Conservation (phyloP, 179 eudicot species). For the Beta macrorhiza region DNA sequence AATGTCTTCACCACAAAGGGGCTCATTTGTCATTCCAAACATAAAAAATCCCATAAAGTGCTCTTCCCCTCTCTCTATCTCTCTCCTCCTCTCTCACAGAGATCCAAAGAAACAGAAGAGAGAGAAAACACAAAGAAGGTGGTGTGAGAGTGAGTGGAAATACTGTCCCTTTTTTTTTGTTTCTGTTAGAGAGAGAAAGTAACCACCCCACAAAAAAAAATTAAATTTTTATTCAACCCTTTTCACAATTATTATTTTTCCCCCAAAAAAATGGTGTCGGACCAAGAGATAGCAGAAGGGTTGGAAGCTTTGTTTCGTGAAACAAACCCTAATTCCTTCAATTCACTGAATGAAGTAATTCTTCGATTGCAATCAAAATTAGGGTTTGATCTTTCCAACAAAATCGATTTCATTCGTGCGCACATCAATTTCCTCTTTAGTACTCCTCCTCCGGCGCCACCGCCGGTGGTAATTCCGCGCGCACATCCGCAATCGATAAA, state of each 20-base stretch:
- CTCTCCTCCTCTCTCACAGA: conserved; percentile 7
- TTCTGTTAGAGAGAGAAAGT: conserved; percentile 13
- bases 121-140: neutral
- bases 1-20: neutral
- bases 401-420: conserved; percentile 54
- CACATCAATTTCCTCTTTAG: conserved; percentile 48
- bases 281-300: conserved; percentile 62
- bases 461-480: conserved; percentile 20
- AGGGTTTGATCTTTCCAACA: conserved; percentile 62
- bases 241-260: neutral
- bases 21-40: neutral
- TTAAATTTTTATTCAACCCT: neutral
- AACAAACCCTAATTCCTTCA: conserved; percentile 46
- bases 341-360: conserved; percentile 57
- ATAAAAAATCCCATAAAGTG: conserved; percentile 9
- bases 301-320: conserved; percentile 55
- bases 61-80: neutral
- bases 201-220: neutral
- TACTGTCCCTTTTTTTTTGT: conserved; percentile 42
- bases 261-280: conserved; percentile 42
- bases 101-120: conserved; percentile 2
- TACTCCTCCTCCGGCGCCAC: conserved; percentile 30
- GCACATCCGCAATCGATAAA: conserved; percentile 18
- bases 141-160: neutral
- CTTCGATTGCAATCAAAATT: conserved; percentile 59